Evolutionary conservation across 2,329 filamentous ascomycete species (phyloP), one percentile per base, ranked within the genome.

Genomic region (Verticillium tricorpus): DNA sequence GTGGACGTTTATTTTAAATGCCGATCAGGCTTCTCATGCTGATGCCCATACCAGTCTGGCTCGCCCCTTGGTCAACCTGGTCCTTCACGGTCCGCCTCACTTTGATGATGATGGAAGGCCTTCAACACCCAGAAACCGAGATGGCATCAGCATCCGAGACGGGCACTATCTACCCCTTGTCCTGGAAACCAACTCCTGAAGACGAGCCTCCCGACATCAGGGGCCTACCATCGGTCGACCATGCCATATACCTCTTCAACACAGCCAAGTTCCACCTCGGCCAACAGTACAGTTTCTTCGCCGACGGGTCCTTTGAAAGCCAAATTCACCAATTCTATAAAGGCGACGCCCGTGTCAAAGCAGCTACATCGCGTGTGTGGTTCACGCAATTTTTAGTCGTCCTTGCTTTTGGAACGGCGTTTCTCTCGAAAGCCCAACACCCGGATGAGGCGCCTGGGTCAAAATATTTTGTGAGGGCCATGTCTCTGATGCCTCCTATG

Each of bases 241-340:
- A 73, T 39, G 70, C 73, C 2, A 62, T 73, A 14, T 73, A 73
- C 37, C 67, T 75, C 3, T 70, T 75, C 61, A 67, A 73, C 57
- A 69, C 71, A 2, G 74, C 76, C 59, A 75, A 76, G 17, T 77
- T 77, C 28, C 75, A 77, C 17, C 69, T 77, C 0, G 71, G 74
- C 4, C 73, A 76, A 25, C 71, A 68, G 5, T 77, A 75, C 54
- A 67, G 70, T 0, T 68, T 77, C 1, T 72, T 77, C 22, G 71
- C 76, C 32, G 74, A 76, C 54, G 66, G 66, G 0, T 62, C 62
- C 1, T 76, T 77, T 35, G 61, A 66, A 0, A 65, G 62, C 2
- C 64, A 73, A 45, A 65, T 74, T 2, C 65, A 67, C 2, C 64
- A 67, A 11, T 71, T 73, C 55, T 73, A 73, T 56, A 58, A 62